Conservation (phyloP, 2,329 filamentous ascomycete species). For the Cercospora janseana region DNA sequence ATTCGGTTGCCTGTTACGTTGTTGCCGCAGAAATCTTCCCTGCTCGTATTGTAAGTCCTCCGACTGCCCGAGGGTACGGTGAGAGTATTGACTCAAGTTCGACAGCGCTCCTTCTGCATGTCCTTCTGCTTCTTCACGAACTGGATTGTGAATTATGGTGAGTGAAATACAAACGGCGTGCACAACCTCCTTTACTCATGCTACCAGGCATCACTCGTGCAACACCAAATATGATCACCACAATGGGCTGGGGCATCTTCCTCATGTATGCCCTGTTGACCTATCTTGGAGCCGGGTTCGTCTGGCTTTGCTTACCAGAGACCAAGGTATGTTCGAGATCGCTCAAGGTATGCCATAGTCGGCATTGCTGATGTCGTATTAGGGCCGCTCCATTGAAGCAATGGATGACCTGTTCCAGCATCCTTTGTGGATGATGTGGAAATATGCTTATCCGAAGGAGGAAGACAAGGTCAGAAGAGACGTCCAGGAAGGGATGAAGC, state of each 20-base stretch:
- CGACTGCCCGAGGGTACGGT: not conserved
- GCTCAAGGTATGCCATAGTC: too few species aligned
- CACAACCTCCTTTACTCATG: not conserved
- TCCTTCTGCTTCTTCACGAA: conserved; percentile 27
- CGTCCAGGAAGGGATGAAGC: conserved; percentile 19
- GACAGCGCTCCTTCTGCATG: conserved; percentile 24
- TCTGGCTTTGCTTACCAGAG: conserved; percentile 25
- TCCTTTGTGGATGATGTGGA: conserved; percentile 26
- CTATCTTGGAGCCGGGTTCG: conserved; percentile 24
- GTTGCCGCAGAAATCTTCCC: conserved; percentile 28
- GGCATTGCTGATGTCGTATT: not conserved
- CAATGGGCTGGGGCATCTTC: conserved; percentile 24
- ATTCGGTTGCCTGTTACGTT: conserved; percentile 24
- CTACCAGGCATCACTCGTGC: conserved; percentile 17
- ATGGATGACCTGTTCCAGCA: conserved; percentile 28
- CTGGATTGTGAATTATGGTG: conserved; percentile 27
- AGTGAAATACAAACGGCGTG: not conserved
- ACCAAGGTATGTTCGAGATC: not conserved
- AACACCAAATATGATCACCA: conserved; percentile 24
- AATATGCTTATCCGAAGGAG: conserved; percentile 25
- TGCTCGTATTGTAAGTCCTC: conserved; percentile 13
- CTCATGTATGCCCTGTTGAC: conserved; percentile 24
- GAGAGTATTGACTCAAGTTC: not conserved
- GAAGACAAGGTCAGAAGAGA: conserved; percentile 26
- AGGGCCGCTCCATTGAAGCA: conserved; percentile 26